These are phyloP conservation scores for Russula emetica DNA, from an alignment of 768 basidiomycete species.

Conservation along the genomic window DNA sequence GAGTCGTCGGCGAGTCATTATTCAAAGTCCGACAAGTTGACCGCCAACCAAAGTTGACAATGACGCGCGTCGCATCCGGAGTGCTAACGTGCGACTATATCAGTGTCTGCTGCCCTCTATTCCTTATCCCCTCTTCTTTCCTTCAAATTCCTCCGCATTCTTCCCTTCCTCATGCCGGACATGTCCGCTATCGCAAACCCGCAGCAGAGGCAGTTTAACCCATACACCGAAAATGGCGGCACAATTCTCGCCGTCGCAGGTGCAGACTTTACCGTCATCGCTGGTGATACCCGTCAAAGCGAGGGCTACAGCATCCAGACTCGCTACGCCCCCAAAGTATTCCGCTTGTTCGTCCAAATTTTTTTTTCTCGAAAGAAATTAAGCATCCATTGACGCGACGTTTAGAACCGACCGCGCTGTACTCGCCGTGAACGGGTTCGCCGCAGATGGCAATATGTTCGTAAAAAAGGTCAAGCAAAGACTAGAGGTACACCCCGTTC, in stretches of 20 bases:
- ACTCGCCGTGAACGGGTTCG: constrained; percentile 94
- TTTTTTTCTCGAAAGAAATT: background rate
- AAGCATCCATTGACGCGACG: constrained; percentile 9
- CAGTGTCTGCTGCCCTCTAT: background rate
- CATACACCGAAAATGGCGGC: constrained; percentile 91
- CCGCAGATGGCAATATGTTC: constrained; percentile 96
- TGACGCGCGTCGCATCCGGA: constrained; percentile 22
- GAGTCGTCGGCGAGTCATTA: constrained; percentile 8
- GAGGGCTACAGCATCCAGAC: constrained; percentile 99
- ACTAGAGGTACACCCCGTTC: constrained; percentile 65
- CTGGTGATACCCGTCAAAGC: constrained; percentile 94
- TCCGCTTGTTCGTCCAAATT: constrained; percentile 65
- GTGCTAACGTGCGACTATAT: constrained; percentile 8
- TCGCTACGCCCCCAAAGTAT: constrained; percentile 93
- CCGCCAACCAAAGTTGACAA: background rate
- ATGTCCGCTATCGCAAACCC: constrained; percentile 31
- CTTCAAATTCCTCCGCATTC: background rate
- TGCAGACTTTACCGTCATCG: constrained; percentile 88
- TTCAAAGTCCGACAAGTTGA: constrained; percentile 13
- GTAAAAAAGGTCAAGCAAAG: constrained; percentile 95
- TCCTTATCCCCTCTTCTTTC: background rate
- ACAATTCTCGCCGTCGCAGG: constrained; percentile 96
- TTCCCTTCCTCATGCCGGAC: constrained; percentile 20
- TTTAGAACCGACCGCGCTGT: constrained; percentile 86
- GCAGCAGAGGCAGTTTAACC: constrained; percentile 70